Base-by-base conservation (phyloP, 139 green algal species). In the Chloropicon primus region DNA sequence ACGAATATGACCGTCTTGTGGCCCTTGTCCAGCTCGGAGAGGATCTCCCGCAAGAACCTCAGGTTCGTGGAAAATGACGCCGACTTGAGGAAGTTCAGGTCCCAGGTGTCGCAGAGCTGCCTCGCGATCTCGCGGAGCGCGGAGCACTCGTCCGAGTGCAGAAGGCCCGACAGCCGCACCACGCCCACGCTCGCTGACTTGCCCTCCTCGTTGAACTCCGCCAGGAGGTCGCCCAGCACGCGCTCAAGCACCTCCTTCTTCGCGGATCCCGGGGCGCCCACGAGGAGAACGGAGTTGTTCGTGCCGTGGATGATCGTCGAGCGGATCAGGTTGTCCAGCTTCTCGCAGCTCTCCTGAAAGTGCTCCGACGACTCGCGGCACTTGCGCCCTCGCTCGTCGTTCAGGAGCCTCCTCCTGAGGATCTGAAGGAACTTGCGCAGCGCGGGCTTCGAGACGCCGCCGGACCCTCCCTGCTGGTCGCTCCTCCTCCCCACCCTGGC, bases 51-150 rank as follows among this genome's bases (percentile, higher is more conserved):
- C 73, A 96, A 79, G 80, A 96, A 95, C 23, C 71, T 41, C 24
- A 96, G 84, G 82, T 96, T 96, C 23, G 95, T 90, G 2, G 84
- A 85, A 54, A 89, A 85, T 0, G 86, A 89, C 0, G 90, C 88
- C 1, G 27, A 76, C 1, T 77, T 76, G 2, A 26, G 62, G 41
- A 92, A 94, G 0, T 27, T 24, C 22, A 77, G 73, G 25, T 80
- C 22, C 2, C 85, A 85, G 2, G 76, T 88, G 85, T 79, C 77
- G 81, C 90, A 94, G 26, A 95, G 85, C 83, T 94, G 90, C 3
- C 87, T 78, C 0, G 90, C 88, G 26, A 88, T 87, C 79, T 95
- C 88, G 54, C 80, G 75, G 73, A 96, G 94, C 0, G 89, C 91
- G 0, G 73, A 74, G 0, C 87, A 78, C 73, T 96, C 91, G 1